Conservation (phyloP, 164 flowering plant species). For the Vitis vinifera region ASM3070453v1 NC_081809.1:672001-672500, state of each 20-base stretch:
- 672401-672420: slow-evolving; percentile 23
- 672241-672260: slow-evolving; percentile 5
- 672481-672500: not conserved
- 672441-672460: not conserved
- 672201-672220: too few species aligned
- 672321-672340: slow-evolving; percentile 12
- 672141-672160: not conserved
- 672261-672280: slow-evolving; percentile 34
- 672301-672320: slow-evolving; percentile 19
- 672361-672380: slow-evolving; percentile 16
- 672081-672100: too few species aligned
- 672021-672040: too few species aligned
- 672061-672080: too few species aligned
- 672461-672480: too few species aligned
- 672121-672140: too few species aligned
- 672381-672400: slow-evolving; percentile 24
- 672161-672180: slow-evolving; percentile 8
- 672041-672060: too few species aligned
- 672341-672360: slow-evolving; percentile 27
- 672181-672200: not conserved
- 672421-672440: slow-evolving; percentile 24
- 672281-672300: slow-evolving; percentile 13
- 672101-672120: too few species aligned
- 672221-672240: too few species aligned
- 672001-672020: too few species aligned